Conservation (phyloP, 371 early-diverging fungal species). For the Massospora cicadina region DNA sequence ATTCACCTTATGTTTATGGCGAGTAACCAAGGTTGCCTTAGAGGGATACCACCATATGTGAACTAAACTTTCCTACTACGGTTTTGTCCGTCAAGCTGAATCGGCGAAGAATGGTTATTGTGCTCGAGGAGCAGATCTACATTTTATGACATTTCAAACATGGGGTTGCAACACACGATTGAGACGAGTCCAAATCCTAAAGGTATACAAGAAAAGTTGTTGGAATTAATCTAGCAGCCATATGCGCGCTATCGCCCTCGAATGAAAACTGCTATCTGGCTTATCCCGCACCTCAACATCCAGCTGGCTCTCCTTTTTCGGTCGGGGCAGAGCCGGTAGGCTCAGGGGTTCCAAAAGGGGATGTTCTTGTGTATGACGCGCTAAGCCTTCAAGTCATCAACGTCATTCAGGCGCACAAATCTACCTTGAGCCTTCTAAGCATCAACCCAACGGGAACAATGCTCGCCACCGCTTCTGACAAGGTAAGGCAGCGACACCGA, state of each 20-base stretch:
- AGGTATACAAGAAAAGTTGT: constrained; percentile 25
- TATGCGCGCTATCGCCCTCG: constrained; percentile 84
- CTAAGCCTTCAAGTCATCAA: constrained; percentile 64
- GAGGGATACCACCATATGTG: constrained; percentile 90
- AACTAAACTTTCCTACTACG: constrained; percentile 78
- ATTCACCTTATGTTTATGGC: not conserved
- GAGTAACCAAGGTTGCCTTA: constrained; percentile 14
- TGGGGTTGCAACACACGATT: constrained; percentile 87
- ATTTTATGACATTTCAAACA: constrained; percentile 89
- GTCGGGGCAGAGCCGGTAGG: constrained; percentile 13
- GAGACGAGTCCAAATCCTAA: constrained; percentile 81
- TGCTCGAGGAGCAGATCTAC: constrained; percentile 79
- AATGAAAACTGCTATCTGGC: constrained; percentile 86
- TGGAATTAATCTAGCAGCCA: constrained; percentile 25
- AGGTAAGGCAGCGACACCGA: constrained; percentile 26
- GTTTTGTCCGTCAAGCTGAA: constrained; percentile 90
- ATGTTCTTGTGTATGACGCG: constrained; percentile 79
- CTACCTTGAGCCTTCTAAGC: constrained; percentile 55
- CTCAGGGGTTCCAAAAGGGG: constrained; percentile 37
- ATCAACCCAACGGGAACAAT: constrained; percentile 81
- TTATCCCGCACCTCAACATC: constrained; percentile 55
- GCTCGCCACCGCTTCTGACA: constrained; percentile 89
- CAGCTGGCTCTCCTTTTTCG: constrained; percentile 27
- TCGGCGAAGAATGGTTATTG: constrained; percentile 74
- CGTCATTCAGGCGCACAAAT: constrained; percentile 87